Conservation (phyloP, 2,329 filamentous ascomycete genomes). For the Exophiala aquamarina region DNA sequence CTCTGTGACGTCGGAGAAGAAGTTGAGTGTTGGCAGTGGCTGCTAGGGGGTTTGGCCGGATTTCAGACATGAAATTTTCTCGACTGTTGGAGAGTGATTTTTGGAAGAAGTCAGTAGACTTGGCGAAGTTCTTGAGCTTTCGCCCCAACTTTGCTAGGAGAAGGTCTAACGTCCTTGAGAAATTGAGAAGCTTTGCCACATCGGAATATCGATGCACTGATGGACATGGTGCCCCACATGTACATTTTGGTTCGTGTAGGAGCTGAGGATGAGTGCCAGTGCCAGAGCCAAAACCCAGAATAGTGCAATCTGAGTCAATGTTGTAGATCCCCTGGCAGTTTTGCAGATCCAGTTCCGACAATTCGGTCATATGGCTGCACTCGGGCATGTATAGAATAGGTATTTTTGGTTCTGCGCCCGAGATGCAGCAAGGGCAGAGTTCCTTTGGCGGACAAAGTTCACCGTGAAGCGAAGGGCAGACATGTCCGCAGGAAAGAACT, state of each 20-base stretch:
- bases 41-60: slow-evolving; percentile 29
- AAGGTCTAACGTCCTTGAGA: slow-evolving; percentile 23
- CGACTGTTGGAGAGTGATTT: slow-evolving; percentile 21
- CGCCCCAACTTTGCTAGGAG: slow-evolving; percentile 26
- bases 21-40: slow-evolving; percentile 25
- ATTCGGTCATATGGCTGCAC: slow-evolving; percentile 20
- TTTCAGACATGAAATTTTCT: slow-evolving; percentile 18
- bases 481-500: slow-evolving; percentile 22
- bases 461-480: slow-evolving; percentile 21
- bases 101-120: slow-evolving; percentile 19
- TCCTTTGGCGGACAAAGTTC: slow-evolving; percentile 16
- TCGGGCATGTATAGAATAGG: slow-evolving; percentile 15
- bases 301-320: background rate
- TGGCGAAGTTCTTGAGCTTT: slow-evolving; percentile 22
- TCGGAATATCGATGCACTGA: slow-evolving; percentile 25
- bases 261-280: background rate
- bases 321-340: slow-evolving; percentile 14
- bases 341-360: slow-evolving; percentile 17
- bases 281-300: slow-evolving; percentile 1
- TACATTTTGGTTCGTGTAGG: slow-evolving; percentile 20
- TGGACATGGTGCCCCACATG: slow-evolving; percentile 18
- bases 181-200: slow-evolving; percentile 15
- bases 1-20: slow-evolving; percentile 25
- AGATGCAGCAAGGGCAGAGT: slow-evolving; percentile 19
- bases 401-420: background rate